Evolutionary conservation across 1,284 basidiomycete species (phyloP).

Genomic region (Sporisorium graminicola): DNA sequence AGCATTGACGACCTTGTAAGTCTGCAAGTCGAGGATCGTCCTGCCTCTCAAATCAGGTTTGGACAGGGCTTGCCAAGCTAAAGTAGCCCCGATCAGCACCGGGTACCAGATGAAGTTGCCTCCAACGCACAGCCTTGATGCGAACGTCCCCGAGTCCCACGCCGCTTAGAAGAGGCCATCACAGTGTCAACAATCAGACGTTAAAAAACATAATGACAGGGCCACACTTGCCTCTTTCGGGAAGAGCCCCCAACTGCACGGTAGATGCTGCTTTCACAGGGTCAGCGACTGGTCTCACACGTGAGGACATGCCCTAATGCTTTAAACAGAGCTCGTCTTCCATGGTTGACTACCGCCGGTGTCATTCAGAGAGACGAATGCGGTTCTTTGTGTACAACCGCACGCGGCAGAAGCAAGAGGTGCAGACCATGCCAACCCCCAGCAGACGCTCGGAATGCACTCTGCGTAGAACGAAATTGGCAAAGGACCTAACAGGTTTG

Average conservation of each 20-base stretch:
- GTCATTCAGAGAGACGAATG: no score
- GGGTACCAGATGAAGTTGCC: background rate
- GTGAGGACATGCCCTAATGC: slow-evolving; percentile 1
- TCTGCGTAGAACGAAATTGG: slow-evolving; percentile 1
- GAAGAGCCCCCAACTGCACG: background rate
- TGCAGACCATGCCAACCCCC: background rate
- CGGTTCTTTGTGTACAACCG: background rate
- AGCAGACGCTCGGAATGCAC: slow-evolving; percentile 10
- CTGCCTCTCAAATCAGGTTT: background rate
- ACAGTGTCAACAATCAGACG: background rate
- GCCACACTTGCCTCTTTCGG: background rate
- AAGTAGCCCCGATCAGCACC: background rate
- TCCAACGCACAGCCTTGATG: background rate
- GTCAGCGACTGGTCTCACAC: slow-evolving; percentile 12
- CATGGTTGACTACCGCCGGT: background rate
- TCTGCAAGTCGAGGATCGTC: background rate
- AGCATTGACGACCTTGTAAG: background rate
- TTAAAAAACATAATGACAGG: background rate
- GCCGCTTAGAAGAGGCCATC: background rate
- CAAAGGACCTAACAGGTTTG: background rate
- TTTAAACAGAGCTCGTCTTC: background rate
- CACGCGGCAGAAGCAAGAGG: background rate
- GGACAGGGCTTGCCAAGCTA: background rate
- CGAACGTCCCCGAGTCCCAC: background rate
- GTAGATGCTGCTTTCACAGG: slow-evolving; percentile 35